Evolutionary conservation across 2,329 filamentous ascomycete species (phyloP).

Genomic region (Aspergillus brunneoviolaceus): DNA sequence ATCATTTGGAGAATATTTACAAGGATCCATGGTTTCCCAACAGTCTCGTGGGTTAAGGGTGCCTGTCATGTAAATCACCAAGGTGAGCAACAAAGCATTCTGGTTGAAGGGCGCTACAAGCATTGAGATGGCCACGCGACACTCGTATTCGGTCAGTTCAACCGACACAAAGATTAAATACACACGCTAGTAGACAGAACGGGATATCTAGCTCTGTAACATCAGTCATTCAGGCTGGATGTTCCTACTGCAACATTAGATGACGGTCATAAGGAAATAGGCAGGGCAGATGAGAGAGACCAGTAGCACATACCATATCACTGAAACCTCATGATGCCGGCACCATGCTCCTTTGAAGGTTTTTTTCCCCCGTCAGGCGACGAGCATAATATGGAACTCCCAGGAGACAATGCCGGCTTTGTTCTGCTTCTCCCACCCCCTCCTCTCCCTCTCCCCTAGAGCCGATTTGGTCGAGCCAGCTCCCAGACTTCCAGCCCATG

Average conservation of each 20-base stretch:
- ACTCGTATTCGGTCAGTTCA: slow-evolving; percentile 1
- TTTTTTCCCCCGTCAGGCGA: neutral
- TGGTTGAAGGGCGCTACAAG: neutral
- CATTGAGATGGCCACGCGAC: neutral
- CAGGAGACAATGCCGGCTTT: slow-evolving; percentile 26
- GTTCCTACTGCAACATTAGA: neutral
- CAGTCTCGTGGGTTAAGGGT: neutral
- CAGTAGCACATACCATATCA: slow-evolving; percentile 26
- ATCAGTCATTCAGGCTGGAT: neutral
- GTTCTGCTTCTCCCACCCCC: slow-evolving; percentile 1
- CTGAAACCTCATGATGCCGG: slow-evolving; percentile 29
- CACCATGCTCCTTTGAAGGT: slow-evolving; percentile 17
- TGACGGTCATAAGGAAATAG: neutral
- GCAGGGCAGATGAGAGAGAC: neutral
- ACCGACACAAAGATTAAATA: neutral
- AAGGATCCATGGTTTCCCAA: neutral
- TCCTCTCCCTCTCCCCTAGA: neutral
- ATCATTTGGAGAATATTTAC: neutral
- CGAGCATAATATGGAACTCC: neutral
- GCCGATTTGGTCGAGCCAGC: neutral
- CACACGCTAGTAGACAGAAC: neutral
- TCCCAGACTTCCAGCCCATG: neutral
- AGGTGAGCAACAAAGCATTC: neutral
- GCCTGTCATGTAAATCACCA: neutral
- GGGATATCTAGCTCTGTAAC: slow-evolving; percentile 12